A percentile compares a stretch with the other conserved stretches of the same genome.
Evolutionary conservation across 257 asterid genomes (phyloP).

Genomic region (Scutellaria baicalensis): DNA sequence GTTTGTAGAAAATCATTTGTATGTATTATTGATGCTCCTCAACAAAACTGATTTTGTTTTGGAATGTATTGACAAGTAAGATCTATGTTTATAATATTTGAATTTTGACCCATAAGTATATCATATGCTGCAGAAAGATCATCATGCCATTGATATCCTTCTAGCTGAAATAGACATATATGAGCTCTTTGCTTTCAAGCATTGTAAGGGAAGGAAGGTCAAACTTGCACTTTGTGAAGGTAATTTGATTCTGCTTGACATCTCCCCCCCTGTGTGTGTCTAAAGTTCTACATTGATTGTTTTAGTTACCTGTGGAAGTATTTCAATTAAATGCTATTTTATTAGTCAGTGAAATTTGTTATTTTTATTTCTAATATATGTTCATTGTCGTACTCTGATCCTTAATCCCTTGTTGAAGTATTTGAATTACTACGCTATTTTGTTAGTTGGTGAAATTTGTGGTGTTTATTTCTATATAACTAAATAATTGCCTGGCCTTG

Average conservation of each 20-base stretch:
- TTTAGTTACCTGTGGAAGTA: background rate
- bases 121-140: constrained; percentile 63
- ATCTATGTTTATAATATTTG: background rate
- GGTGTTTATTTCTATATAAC: background rate
- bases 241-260: constrained; percentile 20
- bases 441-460: constrained; percentile 3
- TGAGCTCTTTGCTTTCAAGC: constrained; percentile 93
- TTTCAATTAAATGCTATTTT: background rate
- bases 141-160: constrained; percentile 86
- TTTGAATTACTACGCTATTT: background rate
- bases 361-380: background rate
- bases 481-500: background rate
- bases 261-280: background rate
- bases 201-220: constrained; percentile 91
- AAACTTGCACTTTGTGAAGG: constrained; percentile 99
- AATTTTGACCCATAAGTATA: constrained; percentile 13
- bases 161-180: constrained; percentile 98
- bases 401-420: background rate
- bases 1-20: background rate
- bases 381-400: background rate
- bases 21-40: background rate
- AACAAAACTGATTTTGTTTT: background rate
- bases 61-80: background rate
- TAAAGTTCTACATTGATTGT: background rate
- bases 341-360: background rate